phyloP scores from a whole-genome alignment of 495 filamentous ascomycete species.

The Xanthoparmelia taractica region DNA sequence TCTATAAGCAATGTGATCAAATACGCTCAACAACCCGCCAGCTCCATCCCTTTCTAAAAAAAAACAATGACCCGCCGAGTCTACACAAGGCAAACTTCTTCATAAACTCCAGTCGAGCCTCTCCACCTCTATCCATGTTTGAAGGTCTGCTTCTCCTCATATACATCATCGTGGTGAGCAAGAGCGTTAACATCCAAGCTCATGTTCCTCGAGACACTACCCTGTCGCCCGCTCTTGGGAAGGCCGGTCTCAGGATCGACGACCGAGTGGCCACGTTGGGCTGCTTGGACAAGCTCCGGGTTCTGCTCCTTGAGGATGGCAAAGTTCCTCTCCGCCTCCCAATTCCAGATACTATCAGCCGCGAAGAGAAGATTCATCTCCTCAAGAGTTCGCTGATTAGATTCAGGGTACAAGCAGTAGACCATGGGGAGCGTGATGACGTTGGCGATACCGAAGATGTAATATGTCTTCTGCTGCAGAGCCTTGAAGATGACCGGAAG shows the following conservation, averaged over 20 bases:
- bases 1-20: constrained; percentile 13
- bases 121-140: constrained; percentile 22
- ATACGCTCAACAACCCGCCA: background rate
- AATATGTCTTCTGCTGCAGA: constrained; percentile 58
- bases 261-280: constrained; percentile 40
- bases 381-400: constrained; percentile 59
- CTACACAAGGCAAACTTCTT: background rate
- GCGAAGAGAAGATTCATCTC: constrained; percentile 65
- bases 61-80: background rate
- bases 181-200: constrained; percentile 26
- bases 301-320: constrained; percentile 47
- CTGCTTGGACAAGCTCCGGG: constrained; percentile 39
- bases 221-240: constrained; percentile 20
- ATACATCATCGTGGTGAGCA: constrained; percentile 19
- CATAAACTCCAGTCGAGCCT: background rate
- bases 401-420: constrained; percentile 63
- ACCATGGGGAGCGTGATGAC: constrained; percentile 57
- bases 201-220: constrained; percentile 25
- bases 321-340: constrained; percentile 58
- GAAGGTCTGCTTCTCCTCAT: constrained; percentile 27
- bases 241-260: constrained; percentile 42
- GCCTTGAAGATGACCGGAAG: constrained; percentile 57
- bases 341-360: constrained; percentile 49
- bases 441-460: constrained; percentile 58
- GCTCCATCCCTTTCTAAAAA: background rate